Base-by-base conservation (phyloP, 805 yeast species). In the Wickerhamiella slavikovae region DNA sequence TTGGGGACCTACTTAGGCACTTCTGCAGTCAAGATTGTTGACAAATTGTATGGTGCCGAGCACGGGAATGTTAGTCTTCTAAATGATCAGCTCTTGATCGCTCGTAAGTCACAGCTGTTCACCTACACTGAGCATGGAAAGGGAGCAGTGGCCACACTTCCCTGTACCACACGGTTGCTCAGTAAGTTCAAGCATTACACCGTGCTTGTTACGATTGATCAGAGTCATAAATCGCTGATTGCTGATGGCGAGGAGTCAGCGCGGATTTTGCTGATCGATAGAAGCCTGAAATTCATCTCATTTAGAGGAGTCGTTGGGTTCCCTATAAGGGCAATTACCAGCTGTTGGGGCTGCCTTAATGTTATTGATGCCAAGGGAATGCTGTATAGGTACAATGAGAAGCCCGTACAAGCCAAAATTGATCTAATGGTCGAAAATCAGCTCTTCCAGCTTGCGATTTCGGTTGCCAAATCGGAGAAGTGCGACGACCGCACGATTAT, bases 331-430 rank as follows among this genome's bases (percentile, higher is more conserved):
- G 68, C 72, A 28, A 56, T 72, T 0, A 66, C 80, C 32, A 46
- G 51, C 14, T 52, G 66, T 36, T 66, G 74, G 67, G 60, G 55
- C 19, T 68, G 67, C 30, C 42, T 74, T 10, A 71, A 60, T 39
- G 51, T 79, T 6, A 49, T 83, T 10, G 67, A 80, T 2, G 55
- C 72, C 1, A 92, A 82, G 46, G 94, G 94, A 0, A 51, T 75
- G 2, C 51, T 85, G 5, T 71, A 74, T 44, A 63, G 62, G 34
- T 49, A 80, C 11, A 68, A 64, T 25, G 91, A 79, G 43, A 73
- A 71, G 39, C 54, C 71, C 0, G 44, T 75, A 7, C 56, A 63
- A n/a, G 70, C 71, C 29, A 78, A 78, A 43, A 55, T 89, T 8
- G 71, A 71, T 14, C 63, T 71, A 5, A 61, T 80, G 5, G 57